Evolutionary conservation across 768 basidiomycete species (phyloP), one percentile per base, ranked within the genome.

Genomic region (Auricularia heimuer): DNA sequence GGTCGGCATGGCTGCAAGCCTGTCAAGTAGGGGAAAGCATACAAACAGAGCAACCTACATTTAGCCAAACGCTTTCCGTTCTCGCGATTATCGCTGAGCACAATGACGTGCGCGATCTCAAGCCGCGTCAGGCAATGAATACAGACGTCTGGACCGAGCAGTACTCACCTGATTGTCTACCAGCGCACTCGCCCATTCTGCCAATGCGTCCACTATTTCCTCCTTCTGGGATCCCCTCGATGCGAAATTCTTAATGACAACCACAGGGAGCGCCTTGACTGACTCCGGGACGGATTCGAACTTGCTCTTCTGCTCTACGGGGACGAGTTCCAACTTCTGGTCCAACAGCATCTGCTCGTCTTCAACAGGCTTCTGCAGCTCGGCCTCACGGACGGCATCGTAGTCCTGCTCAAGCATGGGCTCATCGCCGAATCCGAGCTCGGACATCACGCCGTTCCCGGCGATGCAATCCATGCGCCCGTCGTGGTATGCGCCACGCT

Each of bases 101-200:
- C 85, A 61, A 99, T 79, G 58, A 97, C 93, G 74, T 98, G 95
- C 0, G 96, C 96, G 65, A 92, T 79, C 91, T 94, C 39, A 14
- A 14, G 39, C 39, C 39, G 39, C 39, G 39, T 42, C 39, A 42
- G 39, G 39, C 1, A 8, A 42, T 7, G 63, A 14, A 36, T 47
- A 6, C 12, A 33, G 34, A 54, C 45, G 21, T 29, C 29, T 29
- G 29, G 18, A 42, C 39, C 8, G 39, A 7, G 39, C 39, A 14
- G 39, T 18, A 35, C 69, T 60, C 65, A 91, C 92, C 78, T 88
- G 83, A 68, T 86, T 90, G 72, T 97, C 92, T 0, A 87, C 85
- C 56, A 98, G 77, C 10, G 78, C 80, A 0, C 91, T 92, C 2
- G 85, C 88, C 96, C 96, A 99, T 63, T 88, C 85, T 0, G 90